Evolutionary conservation across 768 basidiomycete genomes (phyloP), one percentile per base, ranked within the genome.

Genomic region (Porpolomopsis calyptriformis): DNA sequence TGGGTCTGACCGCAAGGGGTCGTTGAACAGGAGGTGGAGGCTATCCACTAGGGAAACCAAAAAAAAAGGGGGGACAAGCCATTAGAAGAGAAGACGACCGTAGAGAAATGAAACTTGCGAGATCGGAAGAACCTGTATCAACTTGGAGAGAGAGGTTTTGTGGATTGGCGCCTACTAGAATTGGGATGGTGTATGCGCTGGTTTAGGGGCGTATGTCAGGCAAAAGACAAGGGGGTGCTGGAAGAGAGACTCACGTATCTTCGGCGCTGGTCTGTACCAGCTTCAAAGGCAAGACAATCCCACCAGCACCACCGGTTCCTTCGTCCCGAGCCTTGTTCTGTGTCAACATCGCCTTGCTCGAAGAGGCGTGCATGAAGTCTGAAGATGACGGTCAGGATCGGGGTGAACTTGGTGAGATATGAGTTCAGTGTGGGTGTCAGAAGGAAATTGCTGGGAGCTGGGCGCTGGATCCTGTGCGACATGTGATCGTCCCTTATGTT

Each of bases 31-130:
- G 76, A 72, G 9, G 69, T 71, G 1, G 82, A 82, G 0, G 82
- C 80, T 37, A 89, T 65, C 86, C 86, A 89, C 85, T 87, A n/a
- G n/a, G n/a, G n/a, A n/a, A n/a, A n/a, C n/a, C n/a, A n/a, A 65
- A 50, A 86, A 89, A 2, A 75, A 72, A 9, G 69, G 71, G 1
- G 82, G 81, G 0, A 82, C 80, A 36, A 89, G 64, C 86, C 86
- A 89, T 85, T 87, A 50, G 23, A 4, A 43, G n/a, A 42, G 22
- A 41, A 24, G 46, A 12, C 12, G 31, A 41, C 38, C 34, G 16
- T 7, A n/a, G 12, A 47, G 49, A 36, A 31, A 43, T 40, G 40
- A 46, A 43, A 44, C 76, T 53, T 48, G 86, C 85, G 20, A 86
- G 67, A 63, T 90, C 86, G 0, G 84, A 84, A 0, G 87, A 88